Conservation (phyloP, 2,329 filamentous ascomycete genomes). For the Colletotrichum ledebouriae region DNA sequence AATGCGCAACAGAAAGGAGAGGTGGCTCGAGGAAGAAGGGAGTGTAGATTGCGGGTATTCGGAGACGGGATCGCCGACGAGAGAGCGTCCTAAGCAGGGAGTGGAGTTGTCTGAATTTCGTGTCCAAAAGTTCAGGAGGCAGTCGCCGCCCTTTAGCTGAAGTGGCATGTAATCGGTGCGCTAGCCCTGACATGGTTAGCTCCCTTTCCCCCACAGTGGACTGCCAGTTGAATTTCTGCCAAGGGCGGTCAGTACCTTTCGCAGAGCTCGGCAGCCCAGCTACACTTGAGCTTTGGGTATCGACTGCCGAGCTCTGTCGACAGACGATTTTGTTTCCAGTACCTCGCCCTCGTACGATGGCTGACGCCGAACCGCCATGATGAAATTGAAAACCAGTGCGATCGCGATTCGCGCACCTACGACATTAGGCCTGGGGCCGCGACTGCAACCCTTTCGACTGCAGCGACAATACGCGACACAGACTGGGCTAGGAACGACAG, state of each 20-base stretch:
- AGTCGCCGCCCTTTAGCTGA: constrained; percentile 41
- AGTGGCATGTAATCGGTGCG: constrained; percentile 41
- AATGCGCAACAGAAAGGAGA: constrained; percentile 22
- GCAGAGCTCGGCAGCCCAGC: constrained; percentile 30
- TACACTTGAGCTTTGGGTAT: constrained; percentile 29
- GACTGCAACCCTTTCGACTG: constrained; percentile 54
- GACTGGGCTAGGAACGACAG: constrained; percentile 56
- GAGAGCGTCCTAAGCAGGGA: constrained; percentile 29
- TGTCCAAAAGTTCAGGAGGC: constrained; percentile 44
- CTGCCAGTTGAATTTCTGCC: constrained; percentile 50
- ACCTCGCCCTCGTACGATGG: constrained; percentile 50
- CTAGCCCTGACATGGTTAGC: constrained; percentile 30
- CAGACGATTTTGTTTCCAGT: constrained; percentile 11
- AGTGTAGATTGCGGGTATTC: constrained; percentile 28
- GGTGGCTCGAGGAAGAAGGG: constrained; percentile 16
- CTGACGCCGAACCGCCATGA: constrained; percentile 58
- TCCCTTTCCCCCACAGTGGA: constrained; percentile 35
- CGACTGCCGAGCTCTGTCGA: constrained; percentile 27
- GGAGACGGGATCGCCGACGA: constrained; percentile 24
- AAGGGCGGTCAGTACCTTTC: constrained; percentile 51
- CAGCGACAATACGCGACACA: constrained; percentile 71
- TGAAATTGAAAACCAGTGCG: constrained; percentile 59
- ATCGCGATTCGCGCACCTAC: constrained; percentile 51
- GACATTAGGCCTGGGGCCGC: constrained; percentile 46
- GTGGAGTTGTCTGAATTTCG: constrained; percentile 40